Base-by-base conservation (phyloP, 2,329 filamentous ascomycete species). In the Aspergillus awamori region DNA sequence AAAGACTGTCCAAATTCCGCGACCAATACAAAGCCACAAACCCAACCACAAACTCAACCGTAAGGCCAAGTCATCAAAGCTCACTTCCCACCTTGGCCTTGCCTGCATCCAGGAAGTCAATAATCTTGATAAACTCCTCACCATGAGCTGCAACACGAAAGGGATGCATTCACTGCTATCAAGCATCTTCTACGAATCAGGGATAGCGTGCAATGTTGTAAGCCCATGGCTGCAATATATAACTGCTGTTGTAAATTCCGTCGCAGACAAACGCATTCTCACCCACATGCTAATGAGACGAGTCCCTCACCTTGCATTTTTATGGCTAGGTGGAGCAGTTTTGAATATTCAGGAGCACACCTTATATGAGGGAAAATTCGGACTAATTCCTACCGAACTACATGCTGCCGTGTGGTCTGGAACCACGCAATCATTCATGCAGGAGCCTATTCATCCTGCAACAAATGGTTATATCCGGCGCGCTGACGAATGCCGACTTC, bases 141-240 rank as follows among this genome's bases (percentile, higher is more conserved):
- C 57, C 20, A 41, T 59, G 13, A 59, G 57, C 49, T 59, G 57
- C 51, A 48, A 54, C 30, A 54, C 41, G 2, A 17, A 51, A 54
- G 57, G 51, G 38, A 49, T 41, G 4, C 41, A 2, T 28, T 54
- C 57, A 30, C 57, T 59, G 39, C 22, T 59, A 13, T 49, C 41
- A 30, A 59, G 51, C 39, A 24, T 59, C 30, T 54, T 59, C 41
- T 59, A 54, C 33, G 20, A 54, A 28, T 49, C 51, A 48, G 57
- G 20, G 5, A 59, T 59, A 48, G 41, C 57, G 26, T 59, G 57
- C 51, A 59, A 59, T 54, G 28, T 49, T 49, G 51, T 49, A 41
- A 54, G 51, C 57, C 57, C 57, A 49, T 59, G 49, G 49, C 57
- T 59, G 26, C 41, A 59, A 49, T 54, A 51, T 24, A 59, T 49